A percentile compares a stretch with the other conserved stretches of the same genome.
Conservation (phyloP, 75 land plant genomes). For the Pinus tabuliformis region DNA sequence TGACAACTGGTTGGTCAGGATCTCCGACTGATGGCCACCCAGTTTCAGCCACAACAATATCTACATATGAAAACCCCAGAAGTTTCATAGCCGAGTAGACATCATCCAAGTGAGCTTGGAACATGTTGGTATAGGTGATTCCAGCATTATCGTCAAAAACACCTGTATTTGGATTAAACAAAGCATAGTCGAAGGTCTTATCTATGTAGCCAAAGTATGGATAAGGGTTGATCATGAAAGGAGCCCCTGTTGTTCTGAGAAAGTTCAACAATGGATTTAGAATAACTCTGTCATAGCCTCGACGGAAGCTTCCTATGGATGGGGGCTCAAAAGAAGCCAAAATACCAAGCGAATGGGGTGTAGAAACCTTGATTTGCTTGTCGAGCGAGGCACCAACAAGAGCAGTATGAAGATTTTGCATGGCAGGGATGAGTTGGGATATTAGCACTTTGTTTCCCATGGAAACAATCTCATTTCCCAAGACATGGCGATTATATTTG, state of each 20-base stretch:
- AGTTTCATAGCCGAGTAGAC: constrained; percentile 51
- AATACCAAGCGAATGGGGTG: constrained; percentile 67
- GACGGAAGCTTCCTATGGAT: constrained; percentile 55
- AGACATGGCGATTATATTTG: constrained; percentile 40
- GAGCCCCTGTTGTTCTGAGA: constrained; percentile 15
- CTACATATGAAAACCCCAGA: constrained; percentile 23
- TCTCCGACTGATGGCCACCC: constrained; percentile 61
- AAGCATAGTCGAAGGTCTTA: constrained; percentile 24
- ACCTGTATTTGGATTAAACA: constrained; percentile 23
- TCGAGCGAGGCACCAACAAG: constrained; percentile 14
- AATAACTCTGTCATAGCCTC: constrained; percentile 20
- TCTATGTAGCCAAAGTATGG: constrained; percentile 23
- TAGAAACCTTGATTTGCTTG: constrained; percentile 40
- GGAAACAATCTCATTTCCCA: constrained; percentile 70
- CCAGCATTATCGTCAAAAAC: constrained; percentile 22
- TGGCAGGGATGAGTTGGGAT: constrained; percentile 42
- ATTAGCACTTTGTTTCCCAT: constrained; percentile 24
- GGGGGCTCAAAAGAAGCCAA: constrained; percentile 56
- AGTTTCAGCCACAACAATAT: constrained; percentile 41
- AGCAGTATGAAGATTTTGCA: constrained; percentile 42
- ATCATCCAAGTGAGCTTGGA: constrained; percentile 39
- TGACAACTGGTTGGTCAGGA: constrained; percentile 20
- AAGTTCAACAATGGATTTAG: constrained; percentile 26
- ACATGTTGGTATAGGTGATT: constrained; percentile 28
- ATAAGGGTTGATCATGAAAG: constrained; percentile 42